Evolutionary conservation across 352 stramenopile species (phyloP).

Genomic region (Pythium chondricola): DNA sequence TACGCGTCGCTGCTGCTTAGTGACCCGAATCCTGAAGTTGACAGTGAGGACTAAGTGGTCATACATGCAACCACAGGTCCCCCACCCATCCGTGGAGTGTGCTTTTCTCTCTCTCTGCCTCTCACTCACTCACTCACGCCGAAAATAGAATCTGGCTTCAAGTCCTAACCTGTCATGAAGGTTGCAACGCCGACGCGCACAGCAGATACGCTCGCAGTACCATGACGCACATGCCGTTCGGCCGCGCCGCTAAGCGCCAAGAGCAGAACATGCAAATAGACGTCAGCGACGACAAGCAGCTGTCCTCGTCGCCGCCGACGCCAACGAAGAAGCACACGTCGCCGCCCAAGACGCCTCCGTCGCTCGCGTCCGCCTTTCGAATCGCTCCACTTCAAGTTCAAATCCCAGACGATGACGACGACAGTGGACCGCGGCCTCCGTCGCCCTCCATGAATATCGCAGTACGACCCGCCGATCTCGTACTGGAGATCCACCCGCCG

Average conservation of each 20-base stretch:
- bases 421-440: neutral
- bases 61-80: too few species aligned
- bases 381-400: slow-evolving; percentile 17
- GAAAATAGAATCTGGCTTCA: too few species aligned
- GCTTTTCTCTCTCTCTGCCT: too few species aligned
- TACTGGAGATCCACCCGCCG: slow-evolving; percentile 10
- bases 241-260: too few species aligned
- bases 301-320: neutral
- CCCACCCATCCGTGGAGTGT: too few species aligned
- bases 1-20: slow-evolving; percentile 69
- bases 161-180: too few species aligned
- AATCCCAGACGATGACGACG: slow-evolving; percentile 4
- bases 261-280: too few species aligned
- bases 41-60: slow-evolving; percentile 22
- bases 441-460: slow-evolving; percentile 3
- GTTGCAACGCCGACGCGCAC: too few species aligned
- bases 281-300: too few species aligned
- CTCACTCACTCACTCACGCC: too few species aligned
- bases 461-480: slow-evolving; percentile 11
- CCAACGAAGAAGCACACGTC: slow-evolving; percentile 1
- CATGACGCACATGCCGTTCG: too few species aligned
- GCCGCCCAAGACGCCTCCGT: slow-evolving; percentile 3
- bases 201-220: too few species aligned
- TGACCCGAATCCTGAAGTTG: slow-evolving; percentile 69
- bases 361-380: neutral